These are phyloP conservation scores for Xylaria sp. DNA, from an alignment of 2,329 filamentous ascomycete genomes.

Conservation along the genomic window DNA sequence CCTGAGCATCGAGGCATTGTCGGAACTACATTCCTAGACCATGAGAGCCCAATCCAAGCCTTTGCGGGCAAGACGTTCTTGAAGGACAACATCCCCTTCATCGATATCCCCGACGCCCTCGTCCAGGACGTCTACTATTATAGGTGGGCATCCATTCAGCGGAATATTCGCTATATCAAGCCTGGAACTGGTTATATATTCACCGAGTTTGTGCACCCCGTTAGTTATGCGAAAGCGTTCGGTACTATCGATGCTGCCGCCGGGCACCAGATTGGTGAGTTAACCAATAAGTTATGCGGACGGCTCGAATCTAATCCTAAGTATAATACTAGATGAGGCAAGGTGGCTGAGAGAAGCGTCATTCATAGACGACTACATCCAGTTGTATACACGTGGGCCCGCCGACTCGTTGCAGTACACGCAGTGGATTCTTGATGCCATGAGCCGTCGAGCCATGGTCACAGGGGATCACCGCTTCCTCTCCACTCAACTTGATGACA, in stretches of 20 bases:
- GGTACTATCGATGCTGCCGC: conserved; percentile 40
- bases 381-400: conserved; percentile 42
- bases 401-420: conserved; percentile 42
- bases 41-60: conserved; percentile 28
- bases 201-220: conserved; percentile 48
- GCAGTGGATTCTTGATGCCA: conserved; percentile 42
- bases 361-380: conserved; percentile 44
- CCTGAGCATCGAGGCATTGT: background rate
- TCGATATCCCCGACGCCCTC: conserved; percentile 45
- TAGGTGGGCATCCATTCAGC: conserved; percentile 44
- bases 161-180: conserved; percentile 44
- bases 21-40: conserved; percentile 34
- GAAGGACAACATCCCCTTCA: conserved; percentile 44
- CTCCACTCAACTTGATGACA: conserved; percentile 43
- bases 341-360: conserved; percentile 45
- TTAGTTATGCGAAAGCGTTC: conserved; percentile 38
- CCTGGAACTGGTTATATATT: conserved; percentile 45
- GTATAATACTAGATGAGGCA: no score
- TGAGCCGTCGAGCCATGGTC: conserved; percentile 40
- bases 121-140: conserved; percentile 52
- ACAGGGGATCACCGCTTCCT: conserved; percentile 43
- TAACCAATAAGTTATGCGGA: no score
- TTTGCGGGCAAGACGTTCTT: conserved; percentile 34
- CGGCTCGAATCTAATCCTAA: no score
- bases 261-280: conserved; percentile 43